phyloP scores from a whole-genome alignment of 441 rosid species.

The Aquilaria agallochum region DNA sequence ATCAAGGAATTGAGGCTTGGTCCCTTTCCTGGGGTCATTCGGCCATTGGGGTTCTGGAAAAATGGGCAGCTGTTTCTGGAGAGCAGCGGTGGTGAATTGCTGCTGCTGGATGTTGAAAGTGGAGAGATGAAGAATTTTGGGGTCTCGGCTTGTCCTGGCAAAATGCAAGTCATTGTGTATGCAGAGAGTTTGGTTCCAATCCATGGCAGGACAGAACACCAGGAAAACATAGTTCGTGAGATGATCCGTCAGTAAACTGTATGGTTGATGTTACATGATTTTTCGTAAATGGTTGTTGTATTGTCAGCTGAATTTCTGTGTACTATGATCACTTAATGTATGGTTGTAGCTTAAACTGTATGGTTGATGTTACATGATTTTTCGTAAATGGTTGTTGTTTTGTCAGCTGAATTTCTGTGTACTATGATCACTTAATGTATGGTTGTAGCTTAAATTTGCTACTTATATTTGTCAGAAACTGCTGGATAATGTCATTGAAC shows the following conservation, averaged over 20 bases:
- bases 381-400: no score
- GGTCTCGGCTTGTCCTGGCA: background rate
- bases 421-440: no score
- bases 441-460: no score
- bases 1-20: conserved; percentile 6
- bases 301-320: no score
- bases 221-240: background rate
- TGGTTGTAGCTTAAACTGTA: no score
- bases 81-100: background rate
- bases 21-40: background rate
- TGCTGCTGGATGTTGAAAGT: background rate
- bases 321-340: no score
- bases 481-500: no score
- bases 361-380: no score
- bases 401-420: no score
- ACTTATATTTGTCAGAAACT: no score
- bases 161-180: conserved; percentile 3
- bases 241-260: background rate
- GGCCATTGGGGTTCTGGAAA: conserved; percentile 14
- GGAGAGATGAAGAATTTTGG: conserved; percentile 3
- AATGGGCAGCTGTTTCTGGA: conserved; percentile 8
- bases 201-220: conserved; percentile 1
- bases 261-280: no score
- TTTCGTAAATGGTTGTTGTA: no score
- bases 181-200: conserved; percentile 7